A percentile compares a stretch with the other conserved stretches of the same genome.
These are phyloP conservation scores for Grigorovia humatica DNA, from an alignment of 805 yeast species.

Conservation along the genomic window DNA sequence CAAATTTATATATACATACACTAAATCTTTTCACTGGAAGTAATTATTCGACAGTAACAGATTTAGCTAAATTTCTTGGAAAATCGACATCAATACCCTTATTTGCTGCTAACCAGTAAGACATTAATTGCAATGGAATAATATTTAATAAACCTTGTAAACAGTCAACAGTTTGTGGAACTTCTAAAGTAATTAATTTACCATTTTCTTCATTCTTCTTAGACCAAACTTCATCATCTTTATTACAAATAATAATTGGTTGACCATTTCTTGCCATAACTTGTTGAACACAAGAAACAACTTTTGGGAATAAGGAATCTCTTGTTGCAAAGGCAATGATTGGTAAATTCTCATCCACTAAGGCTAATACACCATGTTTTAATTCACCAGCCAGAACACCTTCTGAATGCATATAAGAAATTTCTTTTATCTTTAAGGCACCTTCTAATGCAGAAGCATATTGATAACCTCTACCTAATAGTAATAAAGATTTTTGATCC, in stretches of 20 bases:
- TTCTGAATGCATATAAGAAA: conserved; percentile 97
- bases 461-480: conserved; percentile 96
- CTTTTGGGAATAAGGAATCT: conserved; percentile 93
- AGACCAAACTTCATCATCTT: conserved; percentile 56
- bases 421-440: conserved; percentile 95
- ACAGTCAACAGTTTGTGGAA: conserved; percentile 94
- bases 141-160: conserved; percentile 93
- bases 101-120: conserved; percentile 92
- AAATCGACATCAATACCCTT: conserved; percentile 96
- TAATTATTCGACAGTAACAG: conserved; percentile 76
- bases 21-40: too few species aligned
- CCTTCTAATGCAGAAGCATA: conserved; percentile 97
- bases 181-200: conserved; percentile 66
- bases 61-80: conserved; percentile 97
- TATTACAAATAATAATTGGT: conserved; percentile 87
- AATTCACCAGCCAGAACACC: conserved; percentile 99
- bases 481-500: conserved; percentile 74
- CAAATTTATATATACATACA: too few species aligned
- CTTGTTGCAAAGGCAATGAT: conserved; percentile 93
- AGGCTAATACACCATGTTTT: conserved; percentile 95
- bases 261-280: conserved; percentile 96
- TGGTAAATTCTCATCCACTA: conserved; percentile 89
- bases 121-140: conserved; percentile 88
- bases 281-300: conserved; percentile 90
- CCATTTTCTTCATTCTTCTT: conserved; percentile 26